Evolutionary conservation across 768 basidiomycete species (phyloP).

Genomic region (Galerina sulciceps): DNA sequence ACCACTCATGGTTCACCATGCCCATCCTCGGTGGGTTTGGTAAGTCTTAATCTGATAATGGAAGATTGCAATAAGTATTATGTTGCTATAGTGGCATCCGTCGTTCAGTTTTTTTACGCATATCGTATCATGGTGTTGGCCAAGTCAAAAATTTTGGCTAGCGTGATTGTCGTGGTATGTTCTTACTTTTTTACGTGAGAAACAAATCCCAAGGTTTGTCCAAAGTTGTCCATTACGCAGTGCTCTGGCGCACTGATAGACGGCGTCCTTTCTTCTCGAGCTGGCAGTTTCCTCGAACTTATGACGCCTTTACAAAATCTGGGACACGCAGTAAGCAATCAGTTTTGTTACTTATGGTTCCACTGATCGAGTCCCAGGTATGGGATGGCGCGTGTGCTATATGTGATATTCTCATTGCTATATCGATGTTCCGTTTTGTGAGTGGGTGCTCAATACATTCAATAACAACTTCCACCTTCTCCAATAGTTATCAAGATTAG

Average conservation of each 20-base stretch:
- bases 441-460: not conserved
- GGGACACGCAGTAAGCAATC: not conserved
- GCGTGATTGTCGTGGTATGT: constrained; percentile 10
- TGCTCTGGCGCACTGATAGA: not conserved
- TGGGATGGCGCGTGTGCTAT: constrained; percentile 26
- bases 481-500: too few species aligned
- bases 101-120: constrained; percentile 26
- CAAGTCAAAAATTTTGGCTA: constrained; percentile 6
- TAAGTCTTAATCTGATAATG: not conserved
- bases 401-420: constrained; percentile 25
- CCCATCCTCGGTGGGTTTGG: constrained; percentile 21
- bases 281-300: not conserved
- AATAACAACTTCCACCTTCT: too few species aligned
- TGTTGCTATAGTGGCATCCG: constrained; percentile 16
- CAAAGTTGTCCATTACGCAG: constrained; percentile 1
- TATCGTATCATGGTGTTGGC: constrained; percentile 26
- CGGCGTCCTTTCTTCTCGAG: not conserved
- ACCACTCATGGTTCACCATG: constrained; percentile 21
- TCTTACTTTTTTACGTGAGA: not conserved
- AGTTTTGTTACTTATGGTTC: not conserved
- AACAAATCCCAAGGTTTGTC: not conserved
- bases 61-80: not conserved
- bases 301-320: not conserved
- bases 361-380: constrained; percentile 12
- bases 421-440: constrained; percentile 23